These are phyloP conservation scores for Saccharomycopsis fermentans DNA, from an alignment of 805 yeast species.

Conservation along the genomic window DNA sequence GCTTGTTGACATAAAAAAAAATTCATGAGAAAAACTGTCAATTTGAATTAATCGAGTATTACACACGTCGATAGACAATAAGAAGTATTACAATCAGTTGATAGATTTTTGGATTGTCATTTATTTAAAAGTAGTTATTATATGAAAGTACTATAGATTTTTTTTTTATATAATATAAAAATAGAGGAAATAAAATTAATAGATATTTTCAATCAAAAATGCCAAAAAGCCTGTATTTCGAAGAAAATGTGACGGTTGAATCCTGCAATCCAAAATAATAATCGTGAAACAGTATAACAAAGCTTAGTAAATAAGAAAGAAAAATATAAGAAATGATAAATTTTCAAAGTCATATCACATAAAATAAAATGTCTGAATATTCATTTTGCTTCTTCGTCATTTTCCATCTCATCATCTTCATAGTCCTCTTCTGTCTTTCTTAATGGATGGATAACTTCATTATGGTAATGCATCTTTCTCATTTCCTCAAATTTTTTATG, in stretches of 20 bases:
- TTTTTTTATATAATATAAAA: not conserved
- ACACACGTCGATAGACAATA: not conserved
- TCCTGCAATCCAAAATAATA: no score
- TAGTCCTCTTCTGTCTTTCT: slow-evolving; percentile 20
- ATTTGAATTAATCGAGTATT: not conserved
- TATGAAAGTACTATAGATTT: not conserved
- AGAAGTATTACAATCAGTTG: no score
- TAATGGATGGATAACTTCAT: slow-evolving; percentile 36
- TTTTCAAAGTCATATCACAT: not conserved
- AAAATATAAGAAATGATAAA: not conserved
- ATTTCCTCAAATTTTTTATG: slow-evolving; percentile 64
- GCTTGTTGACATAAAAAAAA: not conserved
- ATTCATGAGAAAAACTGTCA: not conserved
- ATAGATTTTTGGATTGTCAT: not conserved
- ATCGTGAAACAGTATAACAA: not conserved
- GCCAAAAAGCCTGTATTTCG: no score
- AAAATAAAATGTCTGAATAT: not conserved
- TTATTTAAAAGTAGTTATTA: not conserved
- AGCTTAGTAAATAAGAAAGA: not conserved
- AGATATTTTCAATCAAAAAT: not conserved
- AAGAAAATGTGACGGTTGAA: no score
- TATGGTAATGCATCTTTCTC: slow-evolving; percentile 72
- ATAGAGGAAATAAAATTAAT: not conserved
- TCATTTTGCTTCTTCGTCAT: slow-evolving; percentile 14
- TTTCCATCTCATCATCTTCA: slow-evolving; percentile 25